Evolutionary conservation across 1,284 basidiomycete species (phyloP), one percentile per base, ranked within the genome.

Genomic region (Xerocomus nothofagi): DNA sequence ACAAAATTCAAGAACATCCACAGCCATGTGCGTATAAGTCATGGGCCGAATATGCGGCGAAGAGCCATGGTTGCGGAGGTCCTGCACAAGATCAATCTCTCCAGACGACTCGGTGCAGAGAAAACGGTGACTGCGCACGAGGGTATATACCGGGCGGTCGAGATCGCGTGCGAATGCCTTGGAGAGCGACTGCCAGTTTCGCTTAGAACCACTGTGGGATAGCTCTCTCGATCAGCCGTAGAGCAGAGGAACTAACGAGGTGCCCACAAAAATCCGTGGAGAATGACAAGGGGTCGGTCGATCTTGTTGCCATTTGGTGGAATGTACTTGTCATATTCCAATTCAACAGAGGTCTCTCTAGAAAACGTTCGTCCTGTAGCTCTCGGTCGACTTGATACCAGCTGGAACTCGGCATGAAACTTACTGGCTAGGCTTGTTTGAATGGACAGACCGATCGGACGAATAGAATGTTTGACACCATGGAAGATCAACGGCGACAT

Each of bases 41-140:
- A 90, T 87, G 0, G 82, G 81, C 9, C 71, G 71, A 11, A 72
- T 74, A 63, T 91, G 89, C 0, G 89, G 88, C 0, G 90, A 92
- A 7, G 78, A 70, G 4, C 91, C 91, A 60, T 93, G 91, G 57
- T 94, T 94, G 15, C 92, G 77, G 11, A 94, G 73, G 66, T 94
- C 91, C 86, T 91, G 54, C 33, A n/a, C 7, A 34, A 4, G 34
- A 38, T 29, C 24, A 20, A 47, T 54, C 39, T 49, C 23, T 30
- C 41, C 33, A 26, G 6, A 37, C 15, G 31, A 30, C n/a, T 6
- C 7, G 30, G 30, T 32, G n/a, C 10, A 17, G 33, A 44, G 11
- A 46, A 40, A 30, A 23, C 43, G 0, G 24, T 14, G 21, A 29
- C 6, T 3, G 63, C 78, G 61, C 54, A 88, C 87, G n/a, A 94